Evolutionary conservation across 2,329 filamentous ascomycete genomes (phyloP), one percentile per base, ranked within the genome.

Genomic region (Raffaelea albimanens): DNA sequence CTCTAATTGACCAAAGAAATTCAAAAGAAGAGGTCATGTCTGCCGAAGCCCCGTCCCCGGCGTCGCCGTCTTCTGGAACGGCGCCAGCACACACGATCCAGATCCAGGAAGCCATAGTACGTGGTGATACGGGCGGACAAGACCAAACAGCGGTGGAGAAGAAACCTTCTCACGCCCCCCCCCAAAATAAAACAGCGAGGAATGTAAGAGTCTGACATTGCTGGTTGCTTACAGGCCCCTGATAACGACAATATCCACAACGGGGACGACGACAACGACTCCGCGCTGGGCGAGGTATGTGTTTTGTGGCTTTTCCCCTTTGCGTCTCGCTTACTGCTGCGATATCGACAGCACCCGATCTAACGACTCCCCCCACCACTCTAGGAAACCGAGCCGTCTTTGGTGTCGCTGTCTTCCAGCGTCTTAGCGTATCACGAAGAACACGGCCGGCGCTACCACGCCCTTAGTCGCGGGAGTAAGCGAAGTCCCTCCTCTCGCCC

Each of bases 371-470:
- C n/a, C n/a, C n/a, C n/a, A n/a, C n/a, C 25, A 7, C 25, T 29
- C 25, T 16, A 38, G 34, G 34, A 38, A 38, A 19, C 14, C 13
- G 34, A 38, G 18, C 14, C 34, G 18, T 53, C 51, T 3, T 40
- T 53, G 23, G 42, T 45, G 2, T 53, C 49, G 10, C 33, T 53
- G 20, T 44, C 47, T 5, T 51, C 51, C 5, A 53, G 51, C 42
- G 45, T 53, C 34, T 31, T 53, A 13, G 49, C 50, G 10, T 53
- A 47, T 31, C 49, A 50, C 5, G 49, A 51, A n/a, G 51, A 53
- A 45, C 51, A 53, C 41, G 51, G 51, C 16, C 42, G 51, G 33
- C 51, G 49, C n/a, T 53, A 53, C 42, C 51, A 53, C 19, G 44
- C 51, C 5, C 43, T 53, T 19, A 53, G 51, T 22, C 49, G 47